Base-by-base conservation (phyloP, 164 flowering plant genomes). In the Vitis vinifera region DNA sequence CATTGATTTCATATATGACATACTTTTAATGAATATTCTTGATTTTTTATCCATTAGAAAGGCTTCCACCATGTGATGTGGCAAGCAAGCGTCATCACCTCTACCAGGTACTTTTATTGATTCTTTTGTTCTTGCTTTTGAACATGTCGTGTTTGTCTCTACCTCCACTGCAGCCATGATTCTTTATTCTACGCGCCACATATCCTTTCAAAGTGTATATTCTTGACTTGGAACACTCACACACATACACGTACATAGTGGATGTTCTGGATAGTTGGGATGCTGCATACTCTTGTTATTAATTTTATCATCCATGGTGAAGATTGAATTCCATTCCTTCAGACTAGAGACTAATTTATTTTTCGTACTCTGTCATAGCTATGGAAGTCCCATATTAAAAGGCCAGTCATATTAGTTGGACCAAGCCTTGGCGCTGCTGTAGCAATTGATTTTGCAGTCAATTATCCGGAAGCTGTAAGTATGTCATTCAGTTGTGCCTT, bases 351-450 rank as follows among this genome's bases (percentile, higher is more conserved):
- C 44, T 37, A 3, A 37, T 37, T 37, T 6, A 37, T 3, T 3
- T 37, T 6, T 37, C 44, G 7, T 37, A 6, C 44, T 37, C 7
- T 37, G 4, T 31, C 17, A 48, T 70, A 95, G 99, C 70, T 95
- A 57, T 95, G 98, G 98, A 85, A 77, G 56, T 77, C 91, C 59
- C 79, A 88, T 78, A 87, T 95, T 67, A 85, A 72, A 69, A 88
- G 77, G 82, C 99, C 99, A 6, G 82, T 93, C 89, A 69, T 82
- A 48, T 73, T 95, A 77, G 91, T 95, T 74, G 99, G 99, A 68
- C 97, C 99, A 69, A 95, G 99, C 75, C 97, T 95, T 69, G 99
- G 98, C 72, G 93, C 97, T 75, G 98, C 99, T 48, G 91, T 90
- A 78, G 97, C 99, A 67, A 85, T 95, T 72, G 97, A 95, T 74